Conservation (phyloP, 768 basidiomycete species). For the Mycena alexandri region DNA sequence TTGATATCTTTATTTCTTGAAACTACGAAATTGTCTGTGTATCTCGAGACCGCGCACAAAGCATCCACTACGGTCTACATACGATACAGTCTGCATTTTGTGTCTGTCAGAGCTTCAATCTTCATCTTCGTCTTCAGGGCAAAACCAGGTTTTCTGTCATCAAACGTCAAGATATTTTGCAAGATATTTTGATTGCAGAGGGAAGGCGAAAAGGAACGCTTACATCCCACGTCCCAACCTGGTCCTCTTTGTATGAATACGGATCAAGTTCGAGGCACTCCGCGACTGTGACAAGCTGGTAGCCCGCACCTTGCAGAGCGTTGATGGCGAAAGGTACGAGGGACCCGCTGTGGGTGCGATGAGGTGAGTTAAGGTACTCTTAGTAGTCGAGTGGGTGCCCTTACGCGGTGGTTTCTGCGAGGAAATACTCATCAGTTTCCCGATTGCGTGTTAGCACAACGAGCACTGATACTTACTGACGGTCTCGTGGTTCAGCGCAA, state of each 20-base stretch:
- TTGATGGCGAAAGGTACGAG: conserved; percentile 38
- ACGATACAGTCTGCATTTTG: too few species aligned
- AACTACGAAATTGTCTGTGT: too few species aligned
- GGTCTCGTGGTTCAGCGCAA: conserved; percentile 51
- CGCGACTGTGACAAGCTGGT: conserved; percentile 41
- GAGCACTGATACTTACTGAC: conserved; percentile 1
- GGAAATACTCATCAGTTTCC: not conserved
- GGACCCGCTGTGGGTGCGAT: not conserved
- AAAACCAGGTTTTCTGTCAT: conserved; percentile 21
- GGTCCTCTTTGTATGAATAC: not conserved
- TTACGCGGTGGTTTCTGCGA: conserved; percentile 31
- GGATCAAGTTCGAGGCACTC: conserved; percentile 38
- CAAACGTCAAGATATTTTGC: not conserved
- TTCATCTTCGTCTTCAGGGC: conserved; percentile 1
- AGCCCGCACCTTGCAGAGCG: conserved; percentile 37
- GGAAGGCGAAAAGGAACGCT: not conserved
- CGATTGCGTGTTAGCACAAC: not conserved
- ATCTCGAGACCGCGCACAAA: too few species aligned
- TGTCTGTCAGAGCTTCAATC: too few species aligned
- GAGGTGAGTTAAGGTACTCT: not conserved
- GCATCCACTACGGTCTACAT: too few species aligned
- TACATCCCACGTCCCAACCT: conserved; percentile 16
- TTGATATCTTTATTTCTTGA: too few species aligned
- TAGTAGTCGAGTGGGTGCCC: not conserved
- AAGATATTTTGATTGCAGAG: too few species aligned